A percentile compares a stretch with the other conserved stretches of the same genome.
phyloP scores from a whole-genome alignment of 495 filamentous ascomycete genomes.

The Lentithecium fluviatile region DNA sequence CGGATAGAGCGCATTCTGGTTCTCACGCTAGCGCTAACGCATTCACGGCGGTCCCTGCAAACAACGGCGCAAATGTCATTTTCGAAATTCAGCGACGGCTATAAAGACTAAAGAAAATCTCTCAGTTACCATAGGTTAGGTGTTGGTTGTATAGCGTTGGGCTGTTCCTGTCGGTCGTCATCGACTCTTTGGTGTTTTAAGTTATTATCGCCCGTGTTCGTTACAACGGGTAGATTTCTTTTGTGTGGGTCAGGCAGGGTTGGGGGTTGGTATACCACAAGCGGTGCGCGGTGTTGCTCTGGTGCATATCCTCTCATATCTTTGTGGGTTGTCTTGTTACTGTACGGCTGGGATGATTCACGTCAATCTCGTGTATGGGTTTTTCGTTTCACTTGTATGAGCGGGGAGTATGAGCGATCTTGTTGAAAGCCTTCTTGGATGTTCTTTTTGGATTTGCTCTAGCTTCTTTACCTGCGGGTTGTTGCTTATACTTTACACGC shows the following conservation, averaged over 20 bases:
- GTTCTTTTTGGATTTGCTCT: conserved; percentile 25
- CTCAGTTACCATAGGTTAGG: conserved; percentile 21
- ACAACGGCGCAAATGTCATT: conserved; percentile 32
- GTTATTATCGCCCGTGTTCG: conserved; percentile 27
- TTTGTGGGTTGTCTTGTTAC: conserved; percentile 30
- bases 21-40: conserved; percentile 35
- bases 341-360: conserved; percentile 37
- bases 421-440: conserved; percentile 23
- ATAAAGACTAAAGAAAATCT: conserved; percentile 30
- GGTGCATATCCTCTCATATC: conserved; percentile 34
- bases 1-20: conserved; percentile 35
- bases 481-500: conserved; percentile 27
- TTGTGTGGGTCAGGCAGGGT: conserved; percentile 27
- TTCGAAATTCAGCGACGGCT: conserved; percentile 26
- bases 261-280: conserved; percentile 36
- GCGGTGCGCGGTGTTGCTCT: conserved; percentile 8
- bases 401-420: conserved; percentile 16
- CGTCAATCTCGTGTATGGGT: conserved; percentile 20
- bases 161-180: no score
- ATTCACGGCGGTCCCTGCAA: conserved; percentile 35
- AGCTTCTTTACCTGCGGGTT: conserved; percentile 13
- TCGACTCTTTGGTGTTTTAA: conserved; percentile 5
- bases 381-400: conserved; percentile 31
- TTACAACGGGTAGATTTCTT: conserved; percentile 38
- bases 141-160: no score